Conservation (phyloP, 2,329 filamentous ascomycete species). For the Hawksworthiomyces lignivorus region DNA sequence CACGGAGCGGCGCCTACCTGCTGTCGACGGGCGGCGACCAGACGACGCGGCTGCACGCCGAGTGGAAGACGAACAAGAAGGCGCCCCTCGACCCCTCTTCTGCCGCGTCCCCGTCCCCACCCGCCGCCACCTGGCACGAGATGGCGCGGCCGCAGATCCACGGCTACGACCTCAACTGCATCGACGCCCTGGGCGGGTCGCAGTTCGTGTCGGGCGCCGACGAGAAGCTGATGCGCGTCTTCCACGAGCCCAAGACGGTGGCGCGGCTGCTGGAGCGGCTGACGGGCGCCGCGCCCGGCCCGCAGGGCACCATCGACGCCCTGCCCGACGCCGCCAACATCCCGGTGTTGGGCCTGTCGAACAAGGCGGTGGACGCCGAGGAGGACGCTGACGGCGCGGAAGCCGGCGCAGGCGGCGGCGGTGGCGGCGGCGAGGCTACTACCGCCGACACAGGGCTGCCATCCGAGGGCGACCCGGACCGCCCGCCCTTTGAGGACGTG, state of each 20-base stretch:
- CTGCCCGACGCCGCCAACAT: constrained; percentile 89
- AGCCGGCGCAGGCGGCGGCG: constrained; percentile 16
- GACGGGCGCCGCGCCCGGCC: constrained; percentile 42
- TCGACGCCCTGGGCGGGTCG: constrained; percentile 63
- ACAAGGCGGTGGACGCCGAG: constrained; percentile 69
- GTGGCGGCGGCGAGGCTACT: constrained; percentile 44
- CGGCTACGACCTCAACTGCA: constrained; percentile 94
- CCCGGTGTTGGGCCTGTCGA: constrained; percentile 88
- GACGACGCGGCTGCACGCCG: constrained; percentile 78
- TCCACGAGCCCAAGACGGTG: constrained; percentile 79
- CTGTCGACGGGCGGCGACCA: constrained; percentile 88
- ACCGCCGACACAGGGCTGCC: constrained; percentile 67
- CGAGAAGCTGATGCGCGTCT: constrained; percentile 95
- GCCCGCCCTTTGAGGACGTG: constrained; percentile 83
- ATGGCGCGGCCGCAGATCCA: constrained; percentile 95
- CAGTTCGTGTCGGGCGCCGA: constrained; percentile 93
- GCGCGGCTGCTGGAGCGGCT: constrained; percentile 64
- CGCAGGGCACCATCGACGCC: constrained; percentile 25
- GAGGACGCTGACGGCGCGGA: background rate
- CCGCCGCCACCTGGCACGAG: constrained; percentile 72
- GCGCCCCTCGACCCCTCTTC: constrained; percentile 6
- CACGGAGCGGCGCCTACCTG: constrained; percentile 71
- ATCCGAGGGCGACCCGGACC: constrained; percentile 74
- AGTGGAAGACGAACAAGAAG: constrained; percentile 51
- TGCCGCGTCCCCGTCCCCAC: background rate